Percentiles rank a stretch among this genome's conserved stretches.
phyloP scores from a whole-genome alignment of 148 eudicot species.

The Silene conica region DNA sequence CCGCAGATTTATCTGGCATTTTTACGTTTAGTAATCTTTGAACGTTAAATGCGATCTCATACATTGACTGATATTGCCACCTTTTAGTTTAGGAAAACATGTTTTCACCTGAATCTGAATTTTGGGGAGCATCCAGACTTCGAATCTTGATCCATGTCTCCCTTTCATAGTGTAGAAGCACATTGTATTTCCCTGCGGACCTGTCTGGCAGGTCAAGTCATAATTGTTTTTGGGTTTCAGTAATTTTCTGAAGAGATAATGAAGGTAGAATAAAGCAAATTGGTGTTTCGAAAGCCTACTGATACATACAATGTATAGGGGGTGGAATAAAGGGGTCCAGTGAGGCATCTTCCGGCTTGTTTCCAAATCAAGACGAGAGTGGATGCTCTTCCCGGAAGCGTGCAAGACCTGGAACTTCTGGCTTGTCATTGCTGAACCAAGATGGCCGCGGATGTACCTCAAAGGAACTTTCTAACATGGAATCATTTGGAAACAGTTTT shows the following conservation, averaged over 20 bases:
- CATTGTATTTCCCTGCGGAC: background rate
- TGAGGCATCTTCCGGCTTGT: conserved; percentile 30
- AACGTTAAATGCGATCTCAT: background rate
- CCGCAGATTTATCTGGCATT: background rate
- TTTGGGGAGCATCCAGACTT: background rate
- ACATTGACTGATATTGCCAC: background rate
- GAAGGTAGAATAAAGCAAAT: conserved; percentile 24
- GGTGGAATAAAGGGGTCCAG: conserved; percentile 31
- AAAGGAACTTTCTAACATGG: conserved; percentile 29
- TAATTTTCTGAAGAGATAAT: conserved; percentile 25
- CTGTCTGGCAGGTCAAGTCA: conserved; percentile 12
- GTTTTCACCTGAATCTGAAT: background rate
- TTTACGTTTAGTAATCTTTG: too few species aligned
- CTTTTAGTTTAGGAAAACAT: too few species aligned
- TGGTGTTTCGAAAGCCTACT: conserved; percentile 29
- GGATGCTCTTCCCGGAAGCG: conserved; percentile 37
- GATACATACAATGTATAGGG: conserved; percentile 32
- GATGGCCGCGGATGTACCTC: conserved; percentile 30
- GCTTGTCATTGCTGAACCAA: conserved; percentile 23
- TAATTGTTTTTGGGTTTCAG: conserved; percentile 23
- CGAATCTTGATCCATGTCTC: background rate
- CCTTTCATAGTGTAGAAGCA: conserved; percentile 6
- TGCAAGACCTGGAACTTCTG: conserved; percentile 29
- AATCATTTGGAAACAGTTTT: conserved; percentile 25
- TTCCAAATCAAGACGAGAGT: conserved; percentile 32